phyloP scores from a whole-genome alignment of 208 protist species.

The Acanthamoeba culbertsoni region DNA sequence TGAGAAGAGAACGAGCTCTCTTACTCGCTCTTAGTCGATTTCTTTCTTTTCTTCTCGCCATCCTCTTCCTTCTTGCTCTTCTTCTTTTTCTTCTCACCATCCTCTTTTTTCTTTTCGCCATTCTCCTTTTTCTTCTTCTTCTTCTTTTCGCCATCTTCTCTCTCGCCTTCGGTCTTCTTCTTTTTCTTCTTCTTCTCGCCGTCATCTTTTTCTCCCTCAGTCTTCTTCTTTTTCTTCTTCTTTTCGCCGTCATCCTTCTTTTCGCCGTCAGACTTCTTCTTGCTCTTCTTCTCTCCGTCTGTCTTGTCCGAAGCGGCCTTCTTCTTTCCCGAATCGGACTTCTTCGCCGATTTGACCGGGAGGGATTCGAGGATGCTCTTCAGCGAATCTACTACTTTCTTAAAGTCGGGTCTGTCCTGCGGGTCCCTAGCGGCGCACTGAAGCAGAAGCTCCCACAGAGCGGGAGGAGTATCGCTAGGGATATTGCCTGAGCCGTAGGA shows the following conservation, averaged over 20 bases:
- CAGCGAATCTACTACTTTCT: slow-evolving; percentile 14
- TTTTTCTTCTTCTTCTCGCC: slow-evolving; percentile 53
- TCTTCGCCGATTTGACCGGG: neutral
- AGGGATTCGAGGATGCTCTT: slow-evolving; percentile 13
- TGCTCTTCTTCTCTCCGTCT: neutral
- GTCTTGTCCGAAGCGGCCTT: neutral
- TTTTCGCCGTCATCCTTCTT: neutral
- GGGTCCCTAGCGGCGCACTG: slow-evolving; percentile 19
- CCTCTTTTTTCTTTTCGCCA: neutral
- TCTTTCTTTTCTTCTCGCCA: neutral
- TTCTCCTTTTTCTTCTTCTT: slow-evolving; percentile 13
- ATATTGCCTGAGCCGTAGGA: neutral
- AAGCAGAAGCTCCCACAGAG: slow-evolving; percentile 5
- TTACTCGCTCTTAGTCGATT: neutral
- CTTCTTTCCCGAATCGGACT: neutral
- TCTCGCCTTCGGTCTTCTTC: neutral
- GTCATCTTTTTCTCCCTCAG: neutral
- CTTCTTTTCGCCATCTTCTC: neutral
- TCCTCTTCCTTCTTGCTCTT: neutral
- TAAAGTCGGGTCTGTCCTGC: slow-evolving; percentile 31
- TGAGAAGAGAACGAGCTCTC: neutral
- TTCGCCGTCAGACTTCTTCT: neutral
- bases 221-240: slow-evolving; percentile 50
- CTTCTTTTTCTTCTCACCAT: neutral
- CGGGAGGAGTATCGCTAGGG: neutral